Conservation (phyloP, 805 yeast genomes). For the Saitoella complicata region DNA sequence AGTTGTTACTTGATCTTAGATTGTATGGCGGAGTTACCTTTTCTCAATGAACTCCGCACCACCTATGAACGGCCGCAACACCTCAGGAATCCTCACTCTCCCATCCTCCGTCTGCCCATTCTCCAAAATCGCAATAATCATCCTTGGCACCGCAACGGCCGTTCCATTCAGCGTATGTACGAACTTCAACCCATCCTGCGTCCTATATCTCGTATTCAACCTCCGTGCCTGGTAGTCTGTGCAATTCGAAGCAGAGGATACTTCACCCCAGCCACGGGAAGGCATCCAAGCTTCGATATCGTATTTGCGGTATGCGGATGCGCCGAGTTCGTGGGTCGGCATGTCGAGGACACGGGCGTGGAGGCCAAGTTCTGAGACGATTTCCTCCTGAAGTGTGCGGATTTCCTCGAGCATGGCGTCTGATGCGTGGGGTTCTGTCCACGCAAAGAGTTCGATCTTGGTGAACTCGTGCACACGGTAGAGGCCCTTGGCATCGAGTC, state of each 20-base stretch:
- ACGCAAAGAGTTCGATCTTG: conserved; percentile 71
- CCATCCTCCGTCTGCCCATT: conserved; percentile 51
- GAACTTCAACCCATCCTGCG: conserved; percentile 24
- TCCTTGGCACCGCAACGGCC: conserved; percentile 87
- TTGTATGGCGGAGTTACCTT: no score
- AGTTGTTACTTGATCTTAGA: no score
- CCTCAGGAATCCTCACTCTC: conserved; percentile 47
- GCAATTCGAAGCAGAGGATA: conserved; percentile 83
- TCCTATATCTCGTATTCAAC: conserved; percentile 45
- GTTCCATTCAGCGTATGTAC: conserved; percentile 89
- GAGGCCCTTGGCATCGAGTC: conserved; percentile 78
- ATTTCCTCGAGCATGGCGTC: conserved; percentile 40
- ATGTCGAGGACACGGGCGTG: conserved; percentile 68
- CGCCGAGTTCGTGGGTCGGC: conserved; percentile 84
- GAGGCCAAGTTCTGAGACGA: conserved; percentile 54
- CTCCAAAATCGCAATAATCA: conserved; percentile 78
- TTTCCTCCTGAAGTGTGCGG: conserved; percentile 44
- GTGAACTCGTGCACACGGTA: conserved; percentile 94
- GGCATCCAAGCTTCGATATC: conserved; percentile 99
- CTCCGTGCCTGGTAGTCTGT: conserved; percentile 81
- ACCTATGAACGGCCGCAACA: conserved; percentile 54
- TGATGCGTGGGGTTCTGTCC: conserved; percentile 34
- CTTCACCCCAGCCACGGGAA: conserved; percentile 92
- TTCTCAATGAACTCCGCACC: background rate
- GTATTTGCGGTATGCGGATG: conserved; percentile 80